These are phyloP conservation scores for Colletotrichum tropicicola DNA, from an alignment of 2,329 filamentous ascomycete genomes.

Conservation along the genomic window DNA sequence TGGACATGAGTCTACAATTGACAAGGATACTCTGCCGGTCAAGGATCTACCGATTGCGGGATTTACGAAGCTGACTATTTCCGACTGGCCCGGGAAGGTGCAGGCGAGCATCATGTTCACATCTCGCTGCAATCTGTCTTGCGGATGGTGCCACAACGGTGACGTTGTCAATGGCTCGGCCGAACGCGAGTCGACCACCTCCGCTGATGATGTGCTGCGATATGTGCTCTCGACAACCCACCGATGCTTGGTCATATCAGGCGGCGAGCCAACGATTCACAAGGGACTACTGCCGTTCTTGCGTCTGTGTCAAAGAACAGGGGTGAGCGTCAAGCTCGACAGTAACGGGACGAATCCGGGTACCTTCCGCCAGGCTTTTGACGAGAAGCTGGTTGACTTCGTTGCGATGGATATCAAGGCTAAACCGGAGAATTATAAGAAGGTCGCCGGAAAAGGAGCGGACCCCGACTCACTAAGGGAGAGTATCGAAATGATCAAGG, in stretches of 20 bases:
- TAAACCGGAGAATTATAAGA: neutral
- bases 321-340: neutral
- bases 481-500: too few species aligned
- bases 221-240: neutral
- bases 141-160: neutral
- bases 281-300: neutral
- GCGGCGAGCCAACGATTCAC: neutral
- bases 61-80: neutral
- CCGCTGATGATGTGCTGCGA: neutral
- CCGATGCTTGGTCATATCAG: neutral
- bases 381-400: neutral
- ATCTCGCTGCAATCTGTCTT: neutral
- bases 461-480: too few species aligned
- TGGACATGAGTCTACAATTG: too few species aligned
- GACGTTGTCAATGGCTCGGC: neutral
- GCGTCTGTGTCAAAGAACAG: neutral
- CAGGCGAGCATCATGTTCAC: neutral
- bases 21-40: neutral
- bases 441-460: too few species aligned
- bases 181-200: neutral
- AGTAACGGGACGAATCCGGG: neutral
- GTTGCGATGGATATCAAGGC: neutral
- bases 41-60: neutral
- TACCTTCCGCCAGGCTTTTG: neutral
- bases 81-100: neutral